Base-by-base conservation (phyloP, 2,329 filamentous ascomycete species). In the Microdochium trichocladiopsis region DNA sequence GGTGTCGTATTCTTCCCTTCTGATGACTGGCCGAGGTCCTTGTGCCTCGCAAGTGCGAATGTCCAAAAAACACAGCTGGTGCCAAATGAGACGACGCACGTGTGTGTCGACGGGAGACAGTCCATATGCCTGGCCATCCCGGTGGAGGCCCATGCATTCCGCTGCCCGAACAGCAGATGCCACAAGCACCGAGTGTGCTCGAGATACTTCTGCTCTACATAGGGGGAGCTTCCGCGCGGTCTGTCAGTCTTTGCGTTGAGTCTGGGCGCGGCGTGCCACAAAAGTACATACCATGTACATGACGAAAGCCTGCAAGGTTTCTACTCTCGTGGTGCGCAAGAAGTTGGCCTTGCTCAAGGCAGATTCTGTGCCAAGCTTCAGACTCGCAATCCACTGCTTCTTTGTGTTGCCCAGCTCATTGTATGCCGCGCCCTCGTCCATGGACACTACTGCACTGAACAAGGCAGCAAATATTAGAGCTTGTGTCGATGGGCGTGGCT, bases 51-150 rank as follows among this genome's bases (percentile, higher is more conserved):
- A 88, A 1, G 87, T 90, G 37, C 86, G 77, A 52, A 90, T 79
- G 63, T 91, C 88, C 9, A 92, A 74, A 63, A 88, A 88, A 66
- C 86, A 90, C 21, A 92, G 74, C 60, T 91, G 87, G 63, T 90
- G 84, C 88, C 87, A 91, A 31, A 90, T 75, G 37, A 90, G 70
- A 4, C 87, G 80, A 12, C 87, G 80, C 2, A 90, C 75, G 51
- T 91, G 86, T 0, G 82, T 84, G 59, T 91, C 87, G 2, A 90
- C 69, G 0, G 87, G 78, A 2, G 76, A 80, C 52, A 87, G 75
- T 1, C 79, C 81, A 60, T 88, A 90, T 10, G 78, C 75, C 45
- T 81, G 78, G 16, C 85, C 85, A 57, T 91, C 87, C 9, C 85
- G 78, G 62, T 91, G 85, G 18, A 91, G 69, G 2, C 86, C 86